Evolutionary conservation across 306 rosid species (phyloP), one percentile per base, ranked within the genome.

Genomic region (Malus sieversii): DNA sequence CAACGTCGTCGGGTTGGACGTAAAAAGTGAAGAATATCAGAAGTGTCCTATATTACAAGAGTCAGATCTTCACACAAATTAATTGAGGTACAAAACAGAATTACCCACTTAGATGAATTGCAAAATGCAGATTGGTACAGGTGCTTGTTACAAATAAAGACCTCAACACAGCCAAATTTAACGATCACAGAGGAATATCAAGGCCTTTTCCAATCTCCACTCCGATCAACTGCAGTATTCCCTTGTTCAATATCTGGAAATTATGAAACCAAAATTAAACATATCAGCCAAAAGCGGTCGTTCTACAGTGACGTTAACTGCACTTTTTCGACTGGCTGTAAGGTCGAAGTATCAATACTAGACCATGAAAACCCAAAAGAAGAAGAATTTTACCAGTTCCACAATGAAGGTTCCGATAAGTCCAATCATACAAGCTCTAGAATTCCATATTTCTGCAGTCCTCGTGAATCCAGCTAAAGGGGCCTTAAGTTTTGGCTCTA

Each of bases 401-500:
- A 92, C 86, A 51, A 96, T 59, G 81, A 96, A 96, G 73, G 69
- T 82, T 66, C 98, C 99, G 71, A 96, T 81, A 32, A 96, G 79
- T 55, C 99, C 99, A 65, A 96, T 92, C 98, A 96, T 95, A 74
- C 96, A 86, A 68, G 99, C 97, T 82, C 99, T 92, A 22, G 99
- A 90, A 75, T 95, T 95, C 99, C 98, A 95, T 77, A 79, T 65
- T 82, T 96, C 99, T 63, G 98, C 99, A 15, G 94, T 87, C 76
- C 27, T 90, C 11, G 98, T 96, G 85, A 96, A 96, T 60, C 99
- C 99, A 72, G 85, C 82, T 86, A 92, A 90, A 10, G 98, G 96
- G 68, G 96, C 79, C 44, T 59, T 61, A 60, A 96, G 87, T 74
- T 87, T 86, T 4, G 99, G 97, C 89, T 87, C 80, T 9, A 78